Evolutionary conservation across 768 basidiomycete genomes (phyloP), one percentile per base, ranked within the genome.

Genomic region (Paxillus rubicundulus): DNA sequence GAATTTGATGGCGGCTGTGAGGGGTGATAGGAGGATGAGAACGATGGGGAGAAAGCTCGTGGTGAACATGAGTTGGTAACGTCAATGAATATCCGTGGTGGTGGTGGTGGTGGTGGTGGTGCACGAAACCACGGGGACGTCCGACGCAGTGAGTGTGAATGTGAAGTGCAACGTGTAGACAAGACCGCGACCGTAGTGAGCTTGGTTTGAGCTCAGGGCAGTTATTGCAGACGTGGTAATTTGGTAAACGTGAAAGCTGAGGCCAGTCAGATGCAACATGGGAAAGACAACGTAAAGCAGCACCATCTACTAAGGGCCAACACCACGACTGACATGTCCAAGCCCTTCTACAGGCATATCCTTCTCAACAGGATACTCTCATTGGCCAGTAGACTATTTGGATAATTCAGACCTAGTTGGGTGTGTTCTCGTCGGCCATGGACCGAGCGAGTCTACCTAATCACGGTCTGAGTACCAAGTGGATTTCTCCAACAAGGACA

Each of bases 1-100:
- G 70, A 98, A 97, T 72, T 98, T 98, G 73, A 99, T 89, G 45
- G 89, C 91, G 36, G 62, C 55, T 8, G 72, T 27, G 61, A 65
- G 39, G 59, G 52, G 54, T 49, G 64, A 24, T 28, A 74, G 60
- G 32, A 73, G 47, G 54, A 68, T 41, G 36, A 77, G 48, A 3
- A 46, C 33, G 27, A 66, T 36, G 13, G 17, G 40, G 20, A 58
- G 13, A 16, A 21, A 1, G 21, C 28, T 27, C 16, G 40, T 16
- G 10, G 32, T 41, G 32, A 49, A 39, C 59, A 64, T 51, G 47
- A 10, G 37, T 45, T 37, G 18, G 9, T 40, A 33, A 14, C 33
- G 13, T 33, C 33, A 33, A 33, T 33, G 33, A 33, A 4, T 13
- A 33, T 14, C 1, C 12, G 33, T 33, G 12, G 33, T 33, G 12